Evolutionary conservation across 192 early-diverging fungal species (phyloP).

Genomic region (Piromyces finnis): DNA sequence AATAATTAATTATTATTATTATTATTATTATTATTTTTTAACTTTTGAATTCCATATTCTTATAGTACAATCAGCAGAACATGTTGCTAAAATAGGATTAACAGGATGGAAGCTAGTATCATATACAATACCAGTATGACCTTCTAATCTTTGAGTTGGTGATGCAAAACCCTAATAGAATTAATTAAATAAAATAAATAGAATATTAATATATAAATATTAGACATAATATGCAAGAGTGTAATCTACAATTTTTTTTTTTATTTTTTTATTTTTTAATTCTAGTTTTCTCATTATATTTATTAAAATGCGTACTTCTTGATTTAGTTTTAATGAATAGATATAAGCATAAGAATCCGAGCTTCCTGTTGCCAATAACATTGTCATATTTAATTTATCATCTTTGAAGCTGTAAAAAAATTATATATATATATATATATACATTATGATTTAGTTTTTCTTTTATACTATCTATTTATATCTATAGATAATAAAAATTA

Average conservation of each 20-base stretch:
- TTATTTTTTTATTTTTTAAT: too few relatives aligned
- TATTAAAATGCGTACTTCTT: not conserved
- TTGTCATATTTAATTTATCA: not conserved
- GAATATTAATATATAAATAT: not conserved
- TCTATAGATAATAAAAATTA: too few relatives aligned
- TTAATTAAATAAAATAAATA: not conserved
- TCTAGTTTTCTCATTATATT: too few relatives aligned
- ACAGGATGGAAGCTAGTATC: conserved; percentile 75
- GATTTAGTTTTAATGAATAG: not conserved
- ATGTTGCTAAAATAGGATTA: conserved; percentile 62
- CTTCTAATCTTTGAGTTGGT: conserved; percentile 57
- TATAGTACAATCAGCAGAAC: conserved; percentile 69
- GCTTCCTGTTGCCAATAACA: not conserved
- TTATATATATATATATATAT: too few relatives aligned
- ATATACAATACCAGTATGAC: conserved; percentile 87
- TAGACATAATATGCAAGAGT: too few relatives aligned
- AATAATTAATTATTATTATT: too few relatives aligned
- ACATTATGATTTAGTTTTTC: too few relatives aligned
- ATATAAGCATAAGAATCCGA: not conserved
- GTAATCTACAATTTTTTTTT: too few relatives aligned
- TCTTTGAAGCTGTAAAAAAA: not conserved
- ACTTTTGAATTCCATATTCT: conserved; percentile 41
- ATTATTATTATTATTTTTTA: not conserved
- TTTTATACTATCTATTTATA: too few relatives aligned
- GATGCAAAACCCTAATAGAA: not conserved